Conservation (phyloP, 805 yeast species). For the Monosporozyma aquatica region DNA sequence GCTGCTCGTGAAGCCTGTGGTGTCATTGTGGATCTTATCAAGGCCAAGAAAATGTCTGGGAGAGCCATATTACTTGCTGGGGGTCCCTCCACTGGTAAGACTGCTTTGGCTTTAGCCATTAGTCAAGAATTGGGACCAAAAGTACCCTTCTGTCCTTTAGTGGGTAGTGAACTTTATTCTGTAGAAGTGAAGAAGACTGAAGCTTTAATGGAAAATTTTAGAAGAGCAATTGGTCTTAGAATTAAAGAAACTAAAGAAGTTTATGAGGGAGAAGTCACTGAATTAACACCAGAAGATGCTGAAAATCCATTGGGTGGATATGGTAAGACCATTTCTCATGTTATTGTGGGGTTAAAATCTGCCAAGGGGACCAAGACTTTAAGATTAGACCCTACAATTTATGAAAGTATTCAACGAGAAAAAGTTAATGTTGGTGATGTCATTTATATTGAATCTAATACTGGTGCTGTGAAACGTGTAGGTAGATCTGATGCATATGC, state of each 20-base stretch:
- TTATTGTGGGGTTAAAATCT: slow-evolving; percentile 84
- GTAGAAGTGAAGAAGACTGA: slow-evolving; percentile 98
- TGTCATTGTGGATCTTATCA: slow-evolving; percentile 84
- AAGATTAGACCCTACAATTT: slow-evolving; percentile 85
- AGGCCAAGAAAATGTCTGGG: slow-evolving; percentile 87
- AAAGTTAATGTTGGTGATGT: slow-evolving; percentile 93
- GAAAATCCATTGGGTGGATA: slow-evolving; percentile 96
- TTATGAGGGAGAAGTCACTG: slow-evolving; percentile 96
- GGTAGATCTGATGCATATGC: slow-evolving; percentile 99
- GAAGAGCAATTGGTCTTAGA: slow-evolving; percentile 92
- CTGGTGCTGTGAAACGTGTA: slow-evolving; percentile 93
- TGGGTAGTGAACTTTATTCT: slow-evolving; percentile 86
- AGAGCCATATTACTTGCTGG: slow-evolving; percentile 94
- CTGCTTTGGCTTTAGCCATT: slow-evolving; percentile 91
- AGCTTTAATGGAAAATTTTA: slow-evolving; percentile 89
- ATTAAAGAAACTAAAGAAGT: slow-evolving; percentile 96
- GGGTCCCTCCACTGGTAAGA: slow-evolving; percentile 97
- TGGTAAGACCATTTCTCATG: slow-evolving; percentile 93
- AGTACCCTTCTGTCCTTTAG: slow-evolving; percentile 96
- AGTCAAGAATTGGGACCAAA: slow-evolving; percentile 95
- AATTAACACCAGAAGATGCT: slow-evolving; percentile 88
- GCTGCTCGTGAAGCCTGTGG: slow-evolving; percentile 90
- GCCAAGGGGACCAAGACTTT: slow-evolving; percentile 85
- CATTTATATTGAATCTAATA: slow-evolving; percentile 91
- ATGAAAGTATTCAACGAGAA: slow-evolving; percentile 91